Base-by-base conservation (phyloP, 108 stramenopile genomes). In the Heterococcus sp. region DNA sequence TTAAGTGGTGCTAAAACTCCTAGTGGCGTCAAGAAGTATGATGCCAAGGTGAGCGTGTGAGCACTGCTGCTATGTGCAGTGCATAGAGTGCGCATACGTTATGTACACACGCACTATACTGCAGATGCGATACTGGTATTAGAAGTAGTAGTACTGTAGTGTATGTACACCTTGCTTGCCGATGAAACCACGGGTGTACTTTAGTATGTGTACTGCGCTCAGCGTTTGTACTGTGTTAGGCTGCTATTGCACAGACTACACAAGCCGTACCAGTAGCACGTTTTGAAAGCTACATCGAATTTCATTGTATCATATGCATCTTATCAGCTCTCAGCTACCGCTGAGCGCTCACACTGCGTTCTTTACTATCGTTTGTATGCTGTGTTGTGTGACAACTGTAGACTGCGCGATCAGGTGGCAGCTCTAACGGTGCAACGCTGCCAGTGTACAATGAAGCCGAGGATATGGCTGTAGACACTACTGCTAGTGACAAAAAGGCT, bases 391-490 rank as follows among this genome's bases (percentile, higher is more conserved):
- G n/a, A n/a, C n/a, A n/a, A n/a, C n/a, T n/a, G n/a, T n/a, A n/a
- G n/a, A n/a, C n/a, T n/a, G n/a, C n/a, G n/a, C n/a, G n/a, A n/a
- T n/a, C n/a, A n/a, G n/a, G n/a, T n/a, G n/a, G n/a, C n/a, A n/a
- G n/a, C n/a, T n/a, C n/a, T n/a, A 92, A 92, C 74, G 85, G 89
- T 33, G 72, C 88, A 21, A 90, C 93, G 2, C 75, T 91, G 5
- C 82, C 94, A 0, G 64, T 72, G 14, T 95, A 96, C 92, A 95
- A 94, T 82, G 91, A 87, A 63, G 82, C 91, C 28, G 92, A 91
- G 71, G 97, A 96, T 74, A 93, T 96, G 89, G 92, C 92, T 8
- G 46, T 58, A 21, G 46, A 58, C 14, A 21, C 46, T 58, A 21
- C 8, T 8, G 14, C 46, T 8, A 14, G 14, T 8, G 46, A 8